Conservation (phyloP, 2,329 filamentous ascomycete genomes). For the Myotisia sp. region DNA sequence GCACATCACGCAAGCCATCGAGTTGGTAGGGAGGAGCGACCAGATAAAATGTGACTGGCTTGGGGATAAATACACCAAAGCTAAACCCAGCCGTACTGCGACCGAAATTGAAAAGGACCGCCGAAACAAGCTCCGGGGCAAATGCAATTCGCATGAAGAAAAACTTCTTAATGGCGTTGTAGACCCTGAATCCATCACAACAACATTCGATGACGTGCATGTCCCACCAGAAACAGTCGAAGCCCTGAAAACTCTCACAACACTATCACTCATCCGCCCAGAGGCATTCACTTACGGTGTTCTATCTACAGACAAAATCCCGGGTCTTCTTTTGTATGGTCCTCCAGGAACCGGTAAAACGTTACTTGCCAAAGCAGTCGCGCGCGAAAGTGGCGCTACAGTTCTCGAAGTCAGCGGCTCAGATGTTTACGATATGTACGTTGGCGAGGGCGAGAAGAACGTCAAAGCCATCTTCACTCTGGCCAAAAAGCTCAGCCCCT, state of each 20-base stretch:
- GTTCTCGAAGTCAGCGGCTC: conserved; percentile 77
- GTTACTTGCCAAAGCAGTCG: conserved; percentile 49
- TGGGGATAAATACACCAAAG: conserved; percentile 19
- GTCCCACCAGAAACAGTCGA: conserved; percentile 70
- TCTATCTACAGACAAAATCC: conserved; percentile 76
- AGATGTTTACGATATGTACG: conserved; percentile 89
- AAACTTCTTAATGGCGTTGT: conserved; percentile 69
- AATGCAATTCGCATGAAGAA: conserved; percentile 64
- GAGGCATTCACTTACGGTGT: conserved; percentile 96
- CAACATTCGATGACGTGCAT: conserved; percentile 78
- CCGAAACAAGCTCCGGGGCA: conserved; percentile 39
- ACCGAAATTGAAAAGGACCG: conserved; percentile 27
- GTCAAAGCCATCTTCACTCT: conserved; percentile 82
- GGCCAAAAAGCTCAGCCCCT: conserved; percentile 79
- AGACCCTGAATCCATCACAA: conserved; percentile 65
- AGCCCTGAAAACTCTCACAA: conserved; percentile 75
- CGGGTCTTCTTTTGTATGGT: conserved; percentile 75
- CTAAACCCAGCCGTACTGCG: conserved; percentile 20
- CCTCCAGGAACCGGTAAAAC: conserved; percentile 59
- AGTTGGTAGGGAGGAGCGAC: conserved; percentile 29
- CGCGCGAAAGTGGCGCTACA: conserved; percentile 51
- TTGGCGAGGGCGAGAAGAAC: conserved; percentile 93
- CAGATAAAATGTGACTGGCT: conserved; percentile 26
- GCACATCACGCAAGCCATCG: conserved; percentile 24
- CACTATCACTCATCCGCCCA: conserved; percentile 69